Evolutionary conservation across 2,329 filamentous ascomycete genomes (phyloP).

Genomic region (Leptodontidium sp.): DNA sequence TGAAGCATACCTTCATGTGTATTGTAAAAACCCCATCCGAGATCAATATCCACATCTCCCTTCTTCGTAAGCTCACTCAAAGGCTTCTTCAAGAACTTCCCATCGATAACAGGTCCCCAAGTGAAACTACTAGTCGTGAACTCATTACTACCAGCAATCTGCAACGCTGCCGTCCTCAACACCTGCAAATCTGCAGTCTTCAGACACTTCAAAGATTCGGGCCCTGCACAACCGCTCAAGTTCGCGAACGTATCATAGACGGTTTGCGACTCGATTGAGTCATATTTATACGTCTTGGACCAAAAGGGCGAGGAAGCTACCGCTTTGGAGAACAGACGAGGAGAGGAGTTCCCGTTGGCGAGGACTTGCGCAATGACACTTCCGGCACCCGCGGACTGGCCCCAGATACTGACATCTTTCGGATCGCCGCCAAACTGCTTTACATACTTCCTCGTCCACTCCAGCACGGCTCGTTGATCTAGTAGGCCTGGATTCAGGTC

Average conservation of each 20-base stretch:
- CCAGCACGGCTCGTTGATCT: conserved; percentile 65
- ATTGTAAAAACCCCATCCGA: conserved; percentile 66
- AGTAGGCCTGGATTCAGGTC: conserved; percentile 67
- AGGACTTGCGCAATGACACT: conserved; percentile 61
- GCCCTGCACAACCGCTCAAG: conserved; percentile 51
- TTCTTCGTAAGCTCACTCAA: conserved; percentile 54
- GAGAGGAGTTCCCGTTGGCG: conserved; percentile 52
- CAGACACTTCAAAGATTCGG: conserved; percentile 61
- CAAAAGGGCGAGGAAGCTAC: conserved; percentile 61
- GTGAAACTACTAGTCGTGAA: conserved; percentile 65
- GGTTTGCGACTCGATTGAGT: conserved; percentile 54
- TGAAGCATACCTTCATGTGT: conserved; percentile 55
- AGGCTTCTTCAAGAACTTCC: conserved; percentile 56
- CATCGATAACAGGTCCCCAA: conserved; percentile 69
- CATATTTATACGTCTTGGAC: conserved; percentile 61
- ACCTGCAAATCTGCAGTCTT: conserved; percentile 61
- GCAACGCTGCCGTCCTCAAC: conserved; percentile 60
- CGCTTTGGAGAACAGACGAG: conserved; percentile 58
- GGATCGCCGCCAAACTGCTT: conserved; percentile 65
- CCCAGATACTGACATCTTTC: conserved; percentile 66
- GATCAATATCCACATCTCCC: conserved; percentile 53
- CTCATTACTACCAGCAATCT: conserved; percentile 56
- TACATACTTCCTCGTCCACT: conserved; percentile 68
- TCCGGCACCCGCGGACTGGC: conserved; percentile 64
- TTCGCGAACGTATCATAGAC: conserved; percentile 56